Evolutionary conservation across 352 stramenopile species (phyloP), one percentile per base, ranked within the genome.

Genomic region (Blastocystis sp.): DNA sequence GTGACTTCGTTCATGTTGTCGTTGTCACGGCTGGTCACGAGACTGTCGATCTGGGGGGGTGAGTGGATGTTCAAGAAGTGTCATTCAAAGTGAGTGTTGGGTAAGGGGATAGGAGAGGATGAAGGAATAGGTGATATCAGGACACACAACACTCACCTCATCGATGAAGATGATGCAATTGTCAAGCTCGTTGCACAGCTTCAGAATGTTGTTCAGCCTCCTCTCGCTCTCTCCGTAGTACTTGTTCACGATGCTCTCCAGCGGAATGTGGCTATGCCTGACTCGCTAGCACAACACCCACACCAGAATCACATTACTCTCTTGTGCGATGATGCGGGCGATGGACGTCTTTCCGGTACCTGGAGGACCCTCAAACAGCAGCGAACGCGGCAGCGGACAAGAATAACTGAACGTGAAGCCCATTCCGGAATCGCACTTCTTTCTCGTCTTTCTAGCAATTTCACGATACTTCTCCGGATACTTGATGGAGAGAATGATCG

Each of bases 161-260:
- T 98, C 95, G 90, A 98, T 96, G 78, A 98, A 98, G 90, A 98
- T 96, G 90, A 98, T 97, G 12, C 94, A 94, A 31, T 90, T 90
- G 62, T 95, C 93, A 31, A 98, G 91, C 90, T 97, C 95, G 80
- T 97, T 94, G 88, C 94, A 97, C 0, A 94, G 93, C 65, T 98
- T 95, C 91, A 98, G 96, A 63, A 98, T 97, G n/a, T 91, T 91
- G 65, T 93, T 95, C 92, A 98, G 95, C 70, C 96, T 96, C 91
- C 97, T 97, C 90, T 98, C 95, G 92, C 94, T 97, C 81, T 98
- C 95, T 26, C 95, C 95, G 74, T 97, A 98, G 94, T 94, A 98
- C 90, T 98, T 98, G 37, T 94, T 96, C 51, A 97, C 94, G 65
- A 98, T 94, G 82, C 93, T 96, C 91, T 98, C 95, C 50, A 97